These are phyloP conservation scores for Leptographium galeiforme DNA, from an alignment of 2,329 filamentous ascomycete species.

Conservation along the genomic window DNA sequence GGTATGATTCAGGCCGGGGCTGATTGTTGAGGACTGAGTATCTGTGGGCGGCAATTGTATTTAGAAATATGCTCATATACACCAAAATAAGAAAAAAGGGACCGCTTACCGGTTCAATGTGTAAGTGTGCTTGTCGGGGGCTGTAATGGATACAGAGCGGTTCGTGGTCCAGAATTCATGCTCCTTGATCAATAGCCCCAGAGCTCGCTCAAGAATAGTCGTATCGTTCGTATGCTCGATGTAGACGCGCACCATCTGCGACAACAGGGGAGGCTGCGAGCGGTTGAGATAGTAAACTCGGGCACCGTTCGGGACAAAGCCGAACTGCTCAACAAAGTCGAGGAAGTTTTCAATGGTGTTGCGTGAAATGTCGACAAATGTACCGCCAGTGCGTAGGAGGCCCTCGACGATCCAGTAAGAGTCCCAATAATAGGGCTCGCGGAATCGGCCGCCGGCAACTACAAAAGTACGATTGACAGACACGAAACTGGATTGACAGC, in stretches of 20 bases:
- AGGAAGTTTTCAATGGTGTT: constrained; percentile 61
- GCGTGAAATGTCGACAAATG: constrained; percentile 47
- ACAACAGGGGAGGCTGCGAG: constrained; percentile 51
- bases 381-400: constrained; percentile 48
- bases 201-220: constrained; percentile 42
- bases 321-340: constrained; percentile 49
- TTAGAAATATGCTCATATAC: not conserved
- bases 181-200: constrained; percentile 50
- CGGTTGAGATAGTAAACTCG: constrained; percentile 52
- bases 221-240: constrained; percentile 52
- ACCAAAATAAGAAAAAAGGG: not conserved
- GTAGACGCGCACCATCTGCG: constrained; percentile 53
- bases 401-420: constrained; percentile 57
- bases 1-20: constrained; percentile 53
- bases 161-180: constrained; percentile 50
- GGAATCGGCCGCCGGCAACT: constrained; percentile 57
- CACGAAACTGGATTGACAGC: constrained; percentile 52
- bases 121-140: constrained; percentile 31
- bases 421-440: constrained; percentile 61
- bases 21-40: constrained; percentile 51
- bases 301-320: constrained; percentile 57
- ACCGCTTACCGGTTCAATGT: constrained; percentile 37
- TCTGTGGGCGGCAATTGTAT: constrained; percentile 14
- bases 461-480: constrained; percentile 55
- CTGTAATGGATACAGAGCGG: constrained; percentile 39